Evolutionary conservation across 176 grass and related monocot genomes (phyloP).

Genomic region (Aegilops bicornis): DNA sequence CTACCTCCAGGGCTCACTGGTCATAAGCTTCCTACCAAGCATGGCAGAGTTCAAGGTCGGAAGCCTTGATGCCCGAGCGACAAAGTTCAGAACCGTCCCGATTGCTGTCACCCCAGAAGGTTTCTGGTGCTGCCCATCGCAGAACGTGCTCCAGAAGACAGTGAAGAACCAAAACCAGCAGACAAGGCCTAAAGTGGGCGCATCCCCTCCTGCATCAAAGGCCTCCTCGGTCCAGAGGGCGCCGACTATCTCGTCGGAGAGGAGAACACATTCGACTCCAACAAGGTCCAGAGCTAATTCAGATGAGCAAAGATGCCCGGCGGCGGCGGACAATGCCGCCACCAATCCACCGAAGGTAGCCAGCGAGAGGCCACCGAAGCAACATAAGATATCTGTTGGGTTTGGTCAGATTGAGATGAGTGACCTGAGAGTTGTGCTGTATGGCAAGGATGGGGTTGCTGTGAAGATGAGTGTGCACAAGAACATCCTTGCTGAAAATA

Average conservation of each 20-base stretch:
- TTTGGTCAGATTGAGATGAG: slow-evolving; percentile 75
- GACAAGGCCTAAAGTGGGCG: slow-evolving; percentile 35
- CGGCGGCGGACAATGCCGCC: background rate
- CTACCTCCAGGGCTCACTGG: background rate
- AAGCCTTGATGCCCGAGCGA: slow-evolving; percentile 37
- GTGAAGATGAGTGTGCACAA: slow-evolving; percentile 87
- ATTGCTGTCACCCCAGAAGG: slow-evolving; percentile 93
- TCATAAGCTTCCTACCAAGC: background rate
- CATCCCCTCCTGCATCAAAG: slow-evolving; percentile 67
- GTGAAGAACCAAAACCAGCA: slow-evolving; percentile 64
- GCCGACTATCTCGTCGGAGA: slow-evolving; percentile 57
- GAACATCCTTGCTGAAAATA: slow-evolving; percentile 67
- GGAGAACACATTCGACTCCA: slow-evolving; percentile 42
- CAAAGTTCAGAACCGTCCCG: slow-evolving; percentile 76
- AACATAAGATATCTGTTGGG: slow-evolving; percentile 75
- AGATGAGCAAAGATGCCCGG: slow-evolving; percentile 34
- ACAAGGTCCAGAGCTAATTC: slow-evolving; percentile 47
- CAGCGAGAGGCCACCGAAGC: slow-evolving; percentile 54
- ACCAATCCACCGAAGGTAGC: slow-evolving; percentile 42
- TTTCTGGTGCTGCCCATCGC: slow-evolving; percentile 97
- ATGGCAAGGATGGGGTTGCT: slow-evolving; percentile 74
- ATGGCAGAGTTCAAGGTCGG: slow-evolving; percentile 70
- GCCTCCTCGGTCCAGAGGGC: slow-evolving; percentile 61
- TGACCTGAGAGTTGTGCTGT: slow-evolving; percentile 75
- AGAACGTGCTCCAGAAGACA: slow-evolving; percentile 77